Conservation (phyloP, 1,284 basidiomycete species). For the Melanopsichium pennsylvanicum region DNA sequence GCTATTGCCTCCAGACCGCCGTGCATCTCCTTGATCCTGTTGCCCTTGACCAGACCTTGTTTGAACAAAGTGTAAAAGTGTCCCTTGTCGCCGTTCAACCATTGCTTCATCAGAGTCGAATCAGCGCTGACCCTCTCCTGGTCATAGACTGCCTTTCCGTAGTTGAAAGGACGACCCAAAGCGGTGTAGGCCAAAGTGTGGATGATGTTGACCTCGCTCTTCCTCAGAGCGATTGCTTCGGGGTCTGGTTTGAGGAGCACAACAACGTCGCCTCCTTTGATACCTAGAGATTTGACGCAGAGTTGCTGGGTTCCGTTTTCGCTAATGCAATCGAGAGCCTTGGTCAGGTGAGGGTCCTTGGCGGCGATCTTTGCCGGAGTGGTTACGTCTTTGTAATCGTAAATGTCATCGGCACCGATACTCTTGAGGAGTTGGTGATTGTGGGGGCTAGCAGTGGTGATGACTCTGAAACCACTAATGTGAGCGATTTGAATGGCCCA, state of each 20-base stretch:
- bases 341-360: conserved; percentile 55
- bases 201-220: conserved; percentile 52
- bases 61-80: conserved; percentile 46
- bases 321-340: conserved; percentile 60
- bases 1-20: conserved; percentile 50
- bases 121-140: conserved; percentile 35
- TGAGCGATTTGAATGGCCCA: conserved; percentile 66
- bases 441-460: conserved; percentile 67
- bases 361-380: conserved; percentile 53
- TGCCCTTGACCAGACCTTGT: conserved; percentile 46
- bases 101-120: conserved; percentile 31
- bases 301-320: conserved; percentile 59
- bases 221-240: conserved; percentile 50
- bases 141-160: conserved; percentile 46
- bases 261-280: conserved; percentile 46
- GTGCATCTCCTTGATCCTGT: conserved; percentile 48
- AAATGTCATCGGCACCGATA: conserved; percentile 57
- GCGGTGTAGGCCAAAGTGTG: conserved; percentile 56
- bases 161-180: conserved; percentile 47
- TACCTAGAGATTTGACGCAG: conserved; percentile 45
- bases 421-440: conserved; percentile 55
- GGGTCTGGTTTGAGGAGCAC: conserved; percentile 54
- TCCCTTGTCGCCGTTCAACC: conserved; percentile 47
- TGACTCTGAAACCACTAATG: conserved; percentile 68
- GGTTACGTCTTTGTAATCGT: conserved; percentile 70